Evolutionary conservation across 208 protist genomes (phyloP), one percentile per base, ranked within the genome.

Genomic region (Trypanosoma avium): DNA sequence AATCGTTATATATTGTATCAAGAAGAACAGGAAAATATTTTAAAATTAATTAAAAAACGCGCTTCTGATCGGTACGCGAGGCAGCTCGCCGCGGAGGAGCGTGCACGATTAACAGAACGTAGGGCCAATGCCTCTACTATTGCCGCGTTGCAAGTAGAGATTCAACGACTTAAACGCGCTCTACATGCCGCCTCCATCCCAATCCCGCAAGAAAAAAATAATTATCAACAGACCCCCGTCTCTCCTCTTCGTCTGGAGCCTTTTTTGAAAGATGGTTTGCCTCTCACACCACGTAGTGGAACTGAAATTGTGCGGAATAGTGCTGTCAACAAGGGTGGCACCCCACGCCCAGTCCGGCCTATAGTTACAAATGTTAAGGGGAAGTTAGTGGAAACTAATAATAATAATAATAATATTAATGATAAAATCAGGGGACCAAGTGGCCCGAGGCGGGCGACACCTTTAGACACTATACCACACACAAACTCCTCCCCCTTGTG

Each of bases 21-120:
- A 1, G 9, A 46, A 2, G 78, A 85, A 60, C 29, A 33, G 0
- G 52, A 61, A 13, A 57, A 77, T 3, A 33, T 73, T 10, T 62
- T 69, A 30, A 33, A 63, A 15, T 36, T 82, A 29, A 60, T 75
- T 13, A 69, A 54, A 1, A 60, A 55, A 27, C 63, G 69, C 0
- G 75, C 77, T n/a, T 53, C 58, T 35, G 52, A 42, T 13, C 70
- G 73, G 24, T 64, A 84, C 29, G 33, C 38, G 5, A 57, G 67
- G 26, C 73, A 79, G 19, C 65, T 54, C 13, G 24, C 32, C 2
- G 67, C 67, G 7, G 48, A 59, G 36, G 56, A 69, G 12, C 4
- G 27, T 19, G 46, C 58, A 43, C 42, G 79, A 49, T 64, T 81
- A 56, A 38, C 30, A 19, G 43, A 62, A 32, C 68, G 69, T 26